Percentiles rank a stretch among this genome's conserved stretches.
These are phyloP conservation scores for Penicillium capsulatum DNA, from an alignment of 2,329 filamentous ascomycete species.

Conservation along the genomic window DNA sequence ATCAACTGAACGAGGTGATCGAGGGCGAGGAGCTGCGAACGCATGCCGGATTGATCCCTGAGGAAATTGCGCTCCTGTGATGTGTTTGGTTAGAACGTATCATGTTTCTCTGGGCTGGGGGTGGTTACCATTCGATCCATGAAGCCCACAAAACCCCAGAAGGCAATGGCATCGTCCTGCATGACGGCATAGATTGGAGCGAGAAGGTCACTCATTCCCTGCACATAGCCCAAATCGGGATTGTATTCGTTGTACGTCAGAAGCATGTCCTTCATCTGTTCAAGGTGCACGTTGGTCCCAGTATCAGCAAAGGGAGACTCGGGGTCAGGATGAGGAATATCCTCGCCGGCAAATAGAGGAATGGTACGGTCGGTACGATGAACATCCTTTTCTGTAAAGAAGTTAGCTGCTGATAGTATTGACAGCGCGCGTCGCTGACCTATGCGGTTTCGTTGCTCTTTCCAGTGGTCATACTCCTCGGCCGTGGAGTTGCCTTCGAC, in stretches of 20 bases:
- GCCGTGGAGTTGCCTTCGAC: conserved; percentile 74
- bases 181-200: conserved; percentile 95
- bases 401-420: conserved; percentile 27
- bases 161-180: conserved; percentile 94
- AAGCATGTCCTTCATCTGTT: conserved; percentile 99
- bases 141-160: conserved; percentile 93
- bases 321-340: conserved; percentile 92
- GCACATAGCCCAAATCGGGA: conserved; percentile 89
- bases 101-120: not conserved
- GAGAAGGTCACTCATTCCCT: conserved; percentile 96
- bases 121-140: conserved; percentile 80
- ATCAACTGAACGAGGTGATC: conserved; percentile 95
- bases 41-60: conserved; percentile 93
- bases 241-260: conserved; percentile 99
- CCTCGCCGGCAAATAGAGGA: conserved; percentile 92
- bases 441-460: conserved; percentile 87
- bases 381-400: conserved; percentile 84
- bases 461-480: conserved; percentile 91
- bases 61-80: conserved; percentile 81
- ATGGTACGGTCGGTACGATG: conserved; percentile 94
- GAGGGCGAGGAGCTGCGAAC: conserved; percentile 80
- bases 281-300: conserved; percentile 94
- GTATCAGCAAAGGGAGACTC: conserved; percentile 89
- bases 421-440: conserved; percentile 56
- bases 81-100: not conserved